These are phyloP conservation scores for Paecilomyces variotii DNA, from an alignment of 2,329 filamentous ascomycete species.

Conservation along the genomic window DNA sequence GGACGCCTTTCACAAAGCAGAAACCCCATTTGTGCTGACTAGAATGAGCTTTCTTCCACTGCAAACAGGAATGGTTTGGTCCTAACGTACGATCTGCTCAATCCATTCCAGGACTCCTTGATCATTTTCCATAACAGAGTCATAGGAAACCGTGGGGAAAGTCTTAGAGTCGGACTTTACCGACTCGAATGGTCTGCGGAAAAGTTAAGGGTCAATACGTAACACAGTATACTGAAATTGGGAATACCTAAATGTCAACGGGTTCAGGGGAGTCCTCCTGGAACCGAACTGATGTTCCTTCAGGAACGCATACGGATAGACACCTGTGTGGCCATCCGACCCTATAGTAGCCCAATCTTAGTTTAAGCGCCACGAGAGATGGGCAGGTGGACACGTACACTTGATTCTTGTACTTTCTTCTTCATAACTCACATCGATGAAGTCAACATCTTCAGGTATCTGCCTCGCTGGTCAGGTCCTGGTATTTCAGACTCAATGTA, in stretches of 20 bases:
- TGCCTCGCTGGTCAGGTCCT: slow-evolving; percentile 20
- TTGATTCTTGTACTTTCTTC: slow-evolving; percentile 38
- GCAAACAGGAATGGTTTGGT: background rate
- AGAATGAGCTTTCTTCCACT: slow-evolving; percentile 3
- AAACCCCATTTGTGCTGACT: slow-evolving; percentile 62
- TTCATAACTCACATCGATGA: slow-evolving; percentile 21
- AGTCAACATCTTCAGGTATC: slow-evolving; percentile 40
- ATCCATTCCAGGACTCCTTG: slow-evolving; percentile 54
- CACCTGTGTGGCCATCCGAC: slow-evolving; percentile 61
- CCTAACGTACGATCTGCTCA: slow-evolving; percentile 45
- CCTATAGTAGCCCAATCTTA: slow-evolving; percentile 37
- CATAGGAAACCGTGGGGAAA: slow-evolving; percentile 54
- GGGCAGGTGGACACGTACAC: slow-evolving; percentile 35
- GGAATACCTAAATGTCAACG: slow-evolving; percentile 14
- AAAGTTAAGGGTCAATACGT: background rate
- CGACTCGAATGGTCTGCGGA: slow-evolving; percentile 30
- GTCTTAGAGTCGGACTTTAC: slow-evolving; percentile 28
- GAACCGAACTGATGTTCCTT: slow-evolving; percentile 34
- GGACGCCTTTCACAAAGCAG: slow-evolving; percentile 65
- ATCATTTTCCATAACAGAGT: slow-evolving; percentile 52
- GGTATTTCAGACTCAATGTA: background rate
- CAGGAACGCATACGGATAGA: slow-evolving; percentile 59
- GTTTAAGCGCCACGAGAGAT: slow-evolving; percentile 7
- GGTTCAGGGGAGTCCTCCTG: slow-evolving; percentile 13
- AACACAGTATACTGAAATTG: background rate